Evolutionary conservation across 257 asterid genomes (phyloP).

Genomic region (Przewalskia tangutica): DNA sequence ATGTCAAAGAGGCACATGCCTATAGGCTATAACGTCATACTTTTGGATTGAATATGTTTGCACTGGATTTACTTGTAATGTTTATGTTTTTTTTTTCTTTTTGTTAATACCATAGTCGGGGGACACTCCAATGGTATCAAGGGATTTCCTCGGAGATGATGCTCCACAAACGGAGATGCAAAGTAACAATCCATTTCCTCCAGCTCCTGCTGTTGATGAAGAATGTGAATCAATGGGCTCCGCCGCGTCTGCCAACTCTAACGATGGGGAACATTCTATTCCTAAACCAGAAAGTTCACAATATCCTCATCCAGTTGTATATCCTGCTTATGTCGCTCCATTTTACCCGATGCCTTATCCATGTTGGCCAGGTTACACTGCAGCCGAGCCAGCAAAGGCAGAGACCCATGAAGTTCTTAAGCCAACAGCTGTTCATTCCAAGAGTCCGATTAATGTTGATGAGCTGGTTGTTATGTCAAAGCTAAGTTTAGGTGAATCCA

Average conservation of each 20-base stretch:
- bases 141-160: conserved; percentile 51
- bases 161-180: conserved; percentile 45
- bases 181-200: conserved; percentile 30
- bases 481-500: conserved; percentile 76
- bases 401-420: conserved; percentile 81
- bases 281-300: conserved; percentile 45
- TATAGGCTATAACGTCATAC: background rate
- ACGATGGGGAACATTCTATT: conserved; percentile 32
- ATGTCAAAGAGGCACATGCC: background rate
- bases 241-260: conserved; percentile 74
- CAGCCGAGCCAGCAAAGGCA: conserved; percentile 45
- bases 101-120: conserved; percentile 32
- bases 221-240: conserved; percentile 84
- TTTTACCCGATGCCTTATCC: conserved; percentile 59
- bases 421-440: conserved; percentile 89
- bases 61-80: background rate
- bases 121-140: conserved; percentile 46
- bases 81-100: background rate
- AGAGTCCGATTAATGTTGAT: conserved; percentile 74
- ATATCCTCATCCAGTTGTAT: conserved; percentile 56
- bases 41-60: background rate
- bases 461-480: conserved; percentile 89
- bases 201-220: conserved; percentile 49
- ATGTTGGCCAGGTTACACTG: conserved; percentile 51
- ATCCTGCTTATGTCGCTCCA: conserved; percentile 80